Base-by-base conservation (phyloP, 768 basidiomycete species). In the Roridomyces roridus region DNA sequence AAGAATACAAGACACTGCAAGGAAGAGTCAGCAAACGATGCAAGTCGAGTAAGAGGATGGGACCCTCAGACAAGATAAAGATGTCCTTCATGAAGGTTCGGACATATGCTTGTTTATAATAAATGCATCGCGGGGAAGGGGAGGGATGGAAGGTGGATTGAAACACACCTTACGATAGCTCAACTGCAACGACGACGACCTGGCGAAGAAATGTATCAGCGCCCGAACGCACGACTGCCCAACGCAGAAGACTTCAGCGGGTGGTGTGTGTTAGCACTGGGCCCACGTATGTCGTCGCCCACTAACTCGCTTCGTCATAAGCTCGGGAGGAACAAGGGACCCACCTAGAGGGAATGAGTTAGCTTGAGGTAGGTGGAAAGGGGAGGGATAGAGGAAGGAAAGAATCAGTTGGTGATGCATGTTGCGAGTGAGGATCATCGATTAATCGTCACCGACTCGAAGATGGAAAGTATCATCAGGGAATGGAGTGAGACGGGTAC, bases 351-450 rank as follows among this genome's bases (percentile, higher is more conserved):
- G 40, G 28, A 23, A 51, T 59, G 46, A 41, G 51, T 56, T 43
- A 59, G 51, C 7, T 36, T 41, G 46, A 48, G 48, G 49, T 34
- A 35, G 11, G n/a, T n/a, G 4, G 46, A 53, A 61, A 43, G 50
- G 39, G 66, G 47, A 42, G 35, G 34, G 49, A 54, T 43, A 46
- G 53, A 55, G 57, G 54, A 57, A 57, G 42, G 51, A 67, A 68
- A 70, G 63, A 73, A 70, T 81, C 79, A 81, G 79, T 77, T 84
- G 80, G 81, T 84, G 80, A 82, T 90, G 88, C 88, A 89, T 89
- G 87, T 88, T 85, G 69, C 77, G 87, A 89, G 86, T 73, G 72
- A 70, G 87, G 87, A 79, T 88, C 87, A 88, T 83, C 74, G 77
- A 74, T 63, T 70, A 71, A 81, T 71, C 78, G 73, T 89, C 88